phyloP scores from a whole-genome alignment of 768 basidiomycete species.

The Aureoboletus auriporus region DNA sequence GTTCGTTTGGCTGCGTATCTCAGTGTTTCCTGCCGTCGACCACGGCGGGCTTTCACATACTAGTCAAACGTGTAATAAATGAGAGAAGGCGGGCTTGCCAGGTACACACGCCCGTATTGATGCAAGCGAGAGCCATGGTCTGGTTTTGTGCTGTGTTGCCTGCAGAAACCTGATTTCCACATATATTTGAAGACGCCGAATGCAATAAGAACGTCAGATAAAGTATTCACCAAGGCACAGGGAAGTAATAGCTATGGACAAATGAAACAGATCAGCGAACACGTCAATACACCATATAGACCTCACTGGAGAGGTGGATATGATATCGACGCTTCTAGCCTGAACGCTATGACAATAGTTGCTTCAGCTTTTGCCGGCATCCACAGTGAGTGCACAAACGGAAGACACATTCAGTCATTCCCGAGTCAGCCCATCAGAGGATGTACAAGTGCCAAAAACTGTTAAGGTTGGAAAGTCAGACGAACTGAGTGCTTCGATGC shows the following conservation, averaged over 20 bases:
- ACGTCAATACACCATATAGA: background rate
- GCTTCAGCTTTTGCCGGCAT: background rate
- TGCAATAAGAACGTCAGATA: conserved; percentile 7
- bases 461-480: background rate
- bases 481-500: background rate
- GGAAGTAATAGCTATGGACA: conserved; percentile 2
- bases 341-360: background rate
- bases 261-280: background rate
- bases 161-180: conserved; percentile 15
- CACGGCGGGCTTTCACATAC: too few relatives aligned
- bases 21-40: too few relatives aligned
- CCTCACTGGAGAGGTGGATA: conserved; percentile 1
- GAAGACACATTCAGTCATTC: background rate
- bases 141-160: background rate
- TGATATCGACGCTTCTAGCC: background rate
- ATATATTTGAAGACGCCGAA: conserved; percentile 8
- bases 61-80: background rate
- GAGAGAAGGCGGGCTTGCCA: background rate
- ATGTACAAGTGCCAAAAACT: conserved; percentile 11
- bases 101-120: conserved; percentile 11
- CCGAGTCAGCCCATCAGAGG: background rate
- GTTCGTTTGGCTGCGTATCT: too few relatives aligned
- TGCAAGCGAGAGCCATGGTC: conserved; percentile 10
- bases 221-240: background rate
- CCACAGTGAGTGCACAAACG: background rate